Base-by-base conservation (phyloP, 2,329 filamentous ascomycete species). In the Periconia sp. region DNA sequence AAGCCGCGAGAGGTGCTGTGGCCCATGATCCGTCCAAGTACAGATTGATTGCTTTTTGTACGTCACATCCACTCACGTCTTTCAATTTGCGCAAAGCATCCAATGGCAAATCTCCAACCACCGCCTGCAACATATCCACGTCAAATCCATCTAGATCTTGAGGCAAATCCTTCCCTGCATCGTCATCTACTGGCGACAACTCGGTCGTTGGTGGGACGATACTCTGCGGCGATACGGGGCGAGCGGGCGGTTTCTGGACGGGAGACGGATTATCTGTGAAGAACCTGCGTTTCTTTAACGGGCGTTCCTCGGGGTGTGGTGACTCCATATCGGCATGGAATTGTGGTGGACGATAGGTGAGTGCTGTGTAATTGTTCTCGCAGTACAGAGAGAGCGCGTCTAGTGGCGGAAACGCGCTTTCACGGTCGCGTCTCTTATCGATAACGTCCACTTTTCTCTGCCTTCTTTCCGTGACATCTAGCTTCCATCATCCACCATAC, bases 21-120 rank as follows among this genome's bases (percentile, higher is more conserved):
- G 79, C 81, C 84, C 83, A 87, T 6, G 84, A 85, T 19, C 85
- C 85, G 63, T 88, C 85, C 37, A 86, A 78, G 63, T 84, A 87
- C 54, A 86, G 77, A 65, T 88, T 86, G 60, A 88, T 82, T 43
- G 85, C 84, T 61, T 78, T 76, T 65, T 87, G 81, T 20, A 86
- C 74, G 65, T 85, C 76, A 55, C 78, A 77, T 40, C 77, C 79
- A 47, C 82, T 80, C 45, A 75, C 76, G 33, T 76, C 66, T 56
- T 79, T 79, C 44, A 87, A 73, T 47, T 72, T 79, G 20, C 74
- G 59, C 23, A 86, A 63, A 0, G 76, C 77, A 15, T 76, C 65
- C 6, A 60, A 44, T 7, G 80, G 66, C 2, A 85, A 71, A 50
- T 81, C 77, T 27, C 84, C 85, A n/a, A 86, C 75, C 17, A 87